A percentile compares a stretch with the other conserved stretches of the same genome.
Evolutionary conservation across 495 filamentous ascomycete species (phyloP).

Genomic region (Echria macrotheca): DNA sequence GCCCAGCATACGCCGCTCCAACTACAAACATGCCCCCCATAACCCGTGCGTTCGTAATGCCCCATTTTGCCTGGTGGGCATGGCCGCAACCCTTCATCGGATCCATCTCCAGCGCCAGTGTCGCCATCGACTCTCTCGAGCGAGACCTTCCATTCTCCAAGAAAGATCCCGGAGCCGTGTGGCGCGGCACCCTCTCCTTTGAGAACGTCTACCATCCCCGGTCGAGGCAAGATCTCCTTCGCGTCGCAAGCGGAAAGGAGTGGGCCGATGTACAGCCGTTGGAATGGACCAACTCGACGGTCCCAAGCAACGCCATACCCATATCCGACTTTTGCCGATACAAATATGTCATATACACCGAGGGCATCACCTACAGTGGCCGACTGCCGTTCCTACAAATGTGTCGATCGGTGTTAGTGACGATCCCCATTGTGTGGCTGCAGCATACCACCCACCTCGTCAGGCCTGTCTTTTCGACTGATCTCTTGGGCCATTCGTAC

Average conservation of each 20-base stretch:
- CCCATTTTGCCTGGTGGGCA: conserved; percentile 74
- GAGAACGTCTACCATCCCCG: conserved; percentile 38
- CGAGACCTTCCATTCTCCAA: neutral
- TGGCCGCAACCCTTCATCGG: conserved; percentile 61
- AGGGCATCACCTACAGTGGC: conserved; percentile 56
- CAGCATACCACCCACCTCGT: conserved; percentile 48
- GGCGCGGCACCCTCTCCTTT: conserved; percentile 60
- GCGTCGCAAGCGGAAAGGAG: conserved; percentile 23
- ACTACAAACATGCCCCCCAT: conserved; percentile 33
- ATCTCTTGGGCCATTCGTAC: conserved; percentile 19
- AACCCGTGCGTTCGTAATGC: conserved; percentile 59
- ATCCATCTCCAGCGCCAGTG: conserved; percentile 47
- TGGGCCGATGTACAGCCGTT: conserved; percentile 51
- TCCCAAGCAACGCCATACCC: conserved; percentile 33
- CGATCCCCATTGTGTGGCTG: conserved; percentile 44
- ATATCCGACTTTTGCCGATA: conserved; percentile 35
- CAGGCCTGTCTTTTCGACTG: conserved; percentile 35
- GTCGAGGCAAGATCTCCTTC: conserved; percentile 41
- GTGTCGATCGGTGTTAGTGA: conserved; percentile 43
- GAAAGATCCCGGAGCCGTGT: conserved; percentile 62
- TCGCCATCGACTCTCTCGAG: conserved; percentile 41
- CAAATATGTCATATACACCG: conserved; percentile 53
- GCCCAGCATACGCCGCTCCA: conserved; percentile 39
- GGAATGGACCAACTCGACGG: conserved; percentile 22
- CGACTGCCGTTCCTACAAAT: conserved; percentile 50